These are phyloP conservation scores for Eimeria maxima DNA, from an alignment of 169 alveolate genomes.

Conservation along the genomic window DNA sequence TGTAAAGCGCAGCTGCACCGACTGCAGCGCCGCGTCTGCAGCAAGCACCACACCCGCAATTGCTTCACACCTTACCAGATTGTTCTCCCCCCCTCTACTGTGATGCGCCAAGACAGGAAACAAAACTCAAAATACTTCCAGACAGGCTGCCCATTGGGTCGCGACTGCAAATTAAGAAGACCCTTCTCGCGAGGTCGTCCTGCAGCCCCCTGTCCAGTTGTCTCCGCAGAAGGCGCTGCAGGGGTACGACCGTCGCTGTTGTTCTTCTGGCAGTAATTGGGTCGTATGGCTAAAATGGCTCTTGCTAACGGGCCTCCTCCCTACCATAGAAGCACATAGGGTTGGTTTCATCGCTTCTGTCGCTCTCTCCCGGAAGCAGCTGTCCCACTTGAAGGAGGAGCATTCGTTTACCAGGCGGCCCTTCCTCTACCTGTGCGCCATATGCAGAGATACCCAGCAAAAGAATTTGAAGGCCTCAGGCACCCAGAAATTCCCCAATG, in stretches of 20 bases:
- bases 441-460: not conserved
- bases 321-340: slow-evolving; percentile 9
- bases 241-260: not conserved
- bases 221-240: not conserved
- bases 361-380: not conserved
- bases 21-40: not conserved
- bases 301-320: not conserved
- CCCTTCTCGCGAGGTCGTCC: not conserved
- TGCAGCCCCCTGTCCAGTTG: not conserved
- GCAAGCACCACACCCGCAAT: not conserved
- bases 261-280: not conserved
- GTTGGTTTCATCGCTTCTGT: not conserved
- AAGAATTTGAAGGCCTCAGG: too few relatives aligned
- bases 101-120: not conserved
- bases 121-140: too few relatives aligned
- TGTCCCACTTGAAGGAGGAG: slow-evolving; percentile 23
- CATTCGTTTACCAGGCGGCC: not conserved
- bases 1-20: slow-evolving; percentile 30
- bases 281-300: too few relatives aligned
- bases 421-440: not conserved
- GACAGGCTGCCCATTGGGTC: too few relatives aligned
- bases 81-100: not conserved
- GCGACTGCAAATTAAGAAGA: too few relatives aligned
- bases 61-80: not conserved
- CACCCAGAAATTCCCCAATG: too few relatives aligned